Percentiles rank a stretch among this genome's conserved stretches.
These are phyloP conservation scores for Sclerotinia sclerotiorum DNA, from an alignment of 2,329 filamentous ascomycete species.

Conservation along the genomic window DNA sequence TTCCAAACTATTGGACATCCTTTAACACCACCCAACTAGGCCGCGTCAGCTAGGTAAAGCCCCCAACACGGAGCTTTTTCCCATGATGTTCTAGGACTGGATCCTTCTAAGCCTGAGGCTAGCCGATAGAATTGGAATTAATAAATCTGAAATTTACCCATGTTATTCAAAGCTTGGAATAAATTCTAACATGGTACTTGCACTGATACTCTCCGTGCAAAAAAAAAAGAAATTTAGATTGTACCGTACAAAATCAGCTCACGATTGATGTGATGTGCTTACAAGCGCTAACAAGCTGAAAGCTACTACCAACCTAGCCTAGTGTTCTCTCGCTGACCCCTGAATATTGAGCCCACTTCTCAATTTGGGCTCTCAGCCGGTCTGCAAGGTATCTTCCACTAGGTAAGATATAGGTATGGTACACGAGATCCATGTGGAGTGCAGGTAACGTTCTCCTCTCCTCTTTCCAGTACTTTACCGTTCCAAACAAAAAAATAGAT, in stretches of 20 bases:
- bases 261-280: not conserved
- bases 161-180: not conserved
- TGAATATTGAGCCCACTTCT: constrained; percentile 16
- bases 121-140: not conserved
- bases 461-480: not conserved
- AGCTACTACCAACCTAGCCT: not conserved
- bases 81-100: not conserved
- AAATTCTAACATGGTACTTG: not conserved
- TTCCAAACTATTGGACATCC: constrained; percentile 6
- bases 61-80: not conserved
- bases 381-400: not conserved
- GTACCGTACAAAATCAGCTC: not conserved
- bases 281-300: not conserved
- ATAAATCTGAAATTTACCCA: not conserved
- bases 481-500: not conserved
- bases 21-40: not conserved
- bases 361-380: constrained; percentile 2
- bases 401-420: not conserved
- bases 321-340: not conserved
- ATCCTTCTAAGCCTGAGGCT: not conserved
- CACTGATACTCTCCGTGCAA: not conserved
- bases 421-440: not conserved
- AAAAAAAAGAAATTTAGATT: not conserved
- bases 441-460: too few relatives aligned
- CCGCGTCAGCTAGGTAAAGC: not conserved